Percentiles rank a stretch among this genome's conserved stretches.
Conservation (phyloP, 2,329 filamentous ascomycete genomes). For the Calonectria pseudoreteaudii region DNA sequence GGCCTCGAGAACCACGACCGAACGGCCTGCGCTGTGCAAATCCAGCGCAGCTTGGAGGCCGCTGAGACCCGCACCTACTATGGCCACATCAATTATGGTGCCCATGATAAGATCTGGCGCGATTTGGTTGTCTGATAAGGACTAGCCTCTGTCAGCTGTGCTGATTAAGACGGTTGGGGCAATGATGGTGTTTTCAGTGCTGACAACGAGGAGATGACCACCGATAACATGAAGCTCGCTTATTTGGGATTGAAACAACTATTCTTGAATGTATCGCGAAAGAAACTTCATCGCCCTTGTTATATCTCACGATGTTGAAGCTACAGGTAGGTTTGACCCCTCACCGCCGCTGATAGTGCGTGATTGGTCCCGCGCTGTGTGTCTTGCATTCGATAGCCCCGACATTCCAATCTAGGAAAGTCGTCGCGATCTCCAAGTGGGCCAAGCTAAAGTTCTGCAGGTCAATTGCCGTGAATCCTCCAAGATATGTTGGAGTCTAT, state of each 20-base stretch:
- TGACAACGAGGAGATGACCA: not conserved
- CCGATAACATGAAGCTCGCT: not conserved
- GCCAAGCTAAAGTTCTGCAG: not conserved
- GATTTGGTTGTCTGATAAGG: not conserved
- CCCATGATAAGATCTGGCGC: not conserved
- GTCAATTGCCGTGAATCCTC: not conserved
- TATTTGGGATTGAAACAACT: not conserved
- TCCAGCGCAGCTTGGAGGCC: constrained; percentile 24
- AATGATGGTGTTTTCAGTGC: not conserved
- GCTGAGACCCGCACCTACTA: not conserved
- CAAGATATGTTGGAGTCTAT: not conserved
- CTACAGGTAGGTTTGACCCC: not conserved
- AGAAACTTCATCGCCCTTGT: not conserved
- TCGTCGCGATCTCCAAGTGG: not conserved
- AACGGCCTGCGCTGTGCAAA: constrained; percentile 11
- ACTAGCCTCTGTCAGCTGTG: not conserved
- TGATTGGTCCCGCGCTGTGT: not conserved
- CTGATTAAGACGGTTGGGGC: not conserved
- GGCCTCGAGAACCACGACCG: constrained; percentile 14
- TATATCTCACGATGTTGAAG: not conserved
- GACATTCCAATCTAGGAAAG: not conserved
- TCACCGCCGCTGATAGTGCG: not conserved
- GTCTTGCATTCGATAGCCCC: not conserved
- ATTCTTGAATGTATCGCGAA: not conserved
- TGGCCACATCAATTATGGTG: not conserved